Evolutionary conservation across 2,329 filamentous ascomycete species (phyloP), one percentile per base, ranked within the genome.

Genomic region (Monosporascus sp.): DNA sequence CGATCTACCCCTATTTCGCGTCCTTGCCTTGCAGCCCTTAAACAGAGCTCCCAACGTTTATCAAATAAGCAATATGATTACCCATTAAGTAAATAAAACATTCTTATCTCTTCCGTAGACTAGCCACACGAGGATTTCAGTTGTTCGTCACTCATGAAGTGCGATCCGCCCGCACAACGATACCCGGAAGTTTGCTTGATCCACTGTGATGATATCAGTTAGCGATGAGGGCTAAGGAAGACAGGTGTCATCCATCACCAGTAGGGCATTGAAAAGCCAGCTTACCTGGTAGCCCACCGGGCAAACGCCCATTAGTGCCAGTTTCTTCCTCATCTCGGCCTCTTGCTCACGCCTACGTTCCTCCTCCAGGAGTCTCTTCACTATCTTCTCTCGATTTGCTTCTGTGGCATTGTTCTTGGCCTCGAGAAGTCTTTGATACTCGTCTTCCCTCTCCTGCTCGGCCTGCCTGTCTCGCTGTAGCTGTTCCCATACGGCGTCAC

Each of bases 401-500:
- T 38, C 56, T 54, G 3, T 65, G 53, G 47, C 59, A 8, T 52
- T 62, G 40, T 60, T 58, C 9, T 66, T 64, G 11, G 62, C 64
- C 24, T 70, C 62, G 20, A 70, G 58, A 3, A 76, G 64, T 2
- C 61, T 54, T 2, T 60, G 64, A 8, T 75, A 69, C 26, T 75
- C 69, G 3, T 65, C 62, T 7, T 79, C 70, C 0, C 68, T 68
- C 1, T 67, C 66, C 2, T 68, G 56, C 36, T 74, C 73, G 0
- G 70, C 71, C 22, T 66, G 57, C 20, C 67, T 71, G 65, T 87
- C 81, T 1, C 55, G 61, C 55, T 84, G 74, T 0, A 88, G 78
- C 59, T 86, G 80, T 2, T 76, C 68, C 86, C 85, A 89, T 1
- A 82, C 69, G 6, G 69, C 79, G 48, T 88, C 83, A 5, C 74